phyloP scores from a whole-genome alignment of 179 eudicot genomes.

The Gypsophila paniculata region DNA sequence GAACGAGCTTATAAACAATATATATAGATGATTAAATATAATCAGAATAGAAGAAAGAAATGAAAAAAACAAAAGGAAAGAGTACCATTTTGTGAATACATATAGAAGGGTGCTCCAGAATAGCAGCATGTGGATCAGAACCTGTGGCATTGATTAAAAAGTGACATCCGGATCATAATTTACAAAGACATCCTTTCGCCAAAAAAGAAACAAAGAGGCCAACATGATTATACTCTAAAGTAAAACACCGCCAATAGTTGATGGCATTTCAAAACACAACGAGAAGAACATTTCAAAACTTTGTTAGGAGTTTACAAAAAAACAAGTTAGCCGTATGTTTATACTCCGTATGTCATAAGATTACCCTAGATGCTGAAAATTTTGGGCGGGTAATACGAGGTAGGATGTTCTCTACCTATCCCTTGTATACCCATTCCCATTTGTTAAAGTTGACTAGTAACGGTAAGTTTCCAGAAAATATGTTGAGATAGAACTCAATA shows the following conservation, averaged over 20 bases:
- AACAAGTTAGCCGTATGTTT: neutral
- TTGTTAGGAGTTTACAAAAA: neutral
- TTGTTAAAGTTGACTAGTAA: neutral
- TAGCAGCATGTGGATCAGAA: slow-evolving; percentile 70
- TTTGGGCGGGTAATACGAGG: no score
- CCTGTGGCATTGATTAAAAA: slow-evolving; percentile 35
- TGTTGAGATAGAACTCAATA: neutral
- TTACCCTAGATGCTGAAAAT: no score
- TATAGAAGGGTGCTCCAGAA: slow-evolving; percentile 63
- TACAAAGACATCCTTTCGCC: neutral
- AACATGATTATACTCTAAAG: neutral
- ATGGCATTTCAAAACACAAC: neutral
- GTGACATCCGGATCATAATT: neutral
- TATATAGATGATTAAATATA: neutral
- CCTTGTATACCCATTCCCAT: neutral
- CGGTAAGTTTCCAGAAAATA: neutral
- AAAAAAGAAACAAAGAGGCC: neutral
- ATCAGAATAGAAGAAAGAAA: neutral
- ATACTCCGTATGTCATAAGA: no score
- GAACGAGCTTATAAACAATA: slow-evolving; percentile 9
- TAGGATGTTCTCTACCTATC: no score
- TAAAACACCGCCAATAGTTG: neutral
- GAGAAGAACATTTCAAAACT: neutral
- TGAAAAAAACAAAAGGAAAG: neutral
- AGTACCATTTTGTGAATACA: slow-evolving; percentile 72